Evolutionary conservation across 1,284 basidiomycete species (phyloP), one percentile per base, ranked within the genome.

Genomic region (Apiotrichum akiyoshidainum): DNA sequence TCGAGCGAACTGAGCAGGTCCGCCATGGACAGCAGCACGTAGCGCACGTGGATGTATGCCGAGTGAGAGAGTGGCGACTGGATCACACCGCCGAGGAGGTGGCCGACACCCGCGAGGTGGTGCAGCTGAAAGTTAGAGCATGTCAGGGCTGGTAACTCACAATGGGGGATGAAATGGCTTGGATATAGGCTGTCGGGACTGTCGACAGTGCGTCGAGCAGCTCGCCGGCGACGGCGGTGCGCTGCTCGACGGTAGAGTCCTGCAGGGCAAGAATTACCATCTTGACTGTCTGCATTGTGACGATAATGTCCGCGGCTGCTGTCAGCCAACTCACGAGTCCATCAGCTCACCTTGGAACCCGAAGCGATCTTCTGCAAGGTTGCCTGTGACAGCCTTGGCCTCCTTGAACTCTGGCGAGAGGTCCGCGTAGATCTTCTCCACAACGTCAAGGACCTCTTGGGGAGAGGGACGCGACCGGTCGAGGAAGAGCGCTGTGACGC

Each of bases 31-130:
- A 75, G 64, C 2, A 78, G 59, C 10, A 76, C 71, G 16, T 67
- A 68, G 48, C 76, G 66, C 33, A 75, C 73, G 53, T 74, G 71
- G n/a, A 77, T 60, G 54, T 74, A 78, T 6, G 63, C 62, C 50
- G 66, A 70, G 22, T 74, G 71, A 0, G 71, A 72, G 2, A 77
- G 59, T 0, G 74, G 74, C 3, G 66, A 68, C 49, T 75, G 73
- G 42, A 76, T 74, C 49, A 76, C 71, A 16, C 65, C 61, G 22
- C 73, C 74, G 11, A 78, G 67, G n/a, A 78, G 67, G 52, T 78
- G 74, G 17, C 76, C 76, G 12, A 78, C 72, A 14, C 75, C 75
- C 0, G 76, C 76, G 8, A 76, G 61, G 52, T 78, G 76, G 42
- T 76, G 74, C 40, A 77, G 61, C 75, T 75, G 55, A 7, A 11